Evolutionary conservation across 2,329 filamentous ascomycete genomes (phyloP), one percentile per base, ranked within the genome.

Genomic region (Colletotrichum paranaense): DNA sequence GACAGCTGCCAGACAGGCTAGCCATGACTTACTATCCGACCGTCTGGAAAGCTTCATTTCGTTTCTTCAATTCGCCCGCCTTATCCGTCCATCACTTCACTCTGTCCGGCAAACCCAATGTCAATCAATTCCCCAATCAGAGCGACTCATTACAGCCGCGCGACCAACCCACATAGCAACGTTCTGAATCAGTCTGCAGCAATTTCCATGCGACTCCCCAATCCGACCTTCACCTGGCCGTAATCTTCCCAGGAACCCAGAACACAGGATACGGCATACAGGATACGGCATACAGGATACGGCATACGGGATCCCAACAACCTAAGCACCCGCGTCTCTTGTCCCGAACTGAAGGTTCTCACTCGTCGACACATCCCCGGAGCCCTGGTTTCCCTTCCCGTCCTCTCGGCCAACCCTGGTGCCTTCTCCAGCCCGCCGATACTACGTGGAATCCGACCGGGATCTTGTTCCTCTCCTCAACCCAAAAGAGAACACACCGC

Each of bases 121-220:
- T 55, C 66, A 72, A 72, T 72, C 69, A 72, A 68, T 72, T 62
- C 58, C 69, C 56, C 67, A 58, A 68, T 67, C 24, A 63, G 59
- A 42, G 16, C 26, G 32, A n/a, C 56, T 22, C 67, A 68, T 68
- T 24, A 68, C 28, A 46, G 35, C 56, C 24, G 52, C 62, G 55
- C 28, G 56, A 57, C 35, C 63, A 71, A 57, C 52, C 46, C 68
- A 38, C 32, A 57, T 32, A 58, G 52, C 38, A 26, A 32, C 28
- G n/a, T 22, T 28, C 65, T 26, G 49, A 57, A 68, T 38, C 24
- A 42, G 57, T 46, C 58, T 38, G 28, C 28, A n/a, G 35, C 28
- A 28, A 55, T 55, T 66, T 32, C n/a, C 24, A 58, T 66, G 22
- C n/a, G 32, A 58, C 19, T 42, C 26, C 32, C 58, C 30, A 49